Evolutionary conservation across 306 rosid species (phyloP).

Genomic region (Cicer cuneatum): DNA sequence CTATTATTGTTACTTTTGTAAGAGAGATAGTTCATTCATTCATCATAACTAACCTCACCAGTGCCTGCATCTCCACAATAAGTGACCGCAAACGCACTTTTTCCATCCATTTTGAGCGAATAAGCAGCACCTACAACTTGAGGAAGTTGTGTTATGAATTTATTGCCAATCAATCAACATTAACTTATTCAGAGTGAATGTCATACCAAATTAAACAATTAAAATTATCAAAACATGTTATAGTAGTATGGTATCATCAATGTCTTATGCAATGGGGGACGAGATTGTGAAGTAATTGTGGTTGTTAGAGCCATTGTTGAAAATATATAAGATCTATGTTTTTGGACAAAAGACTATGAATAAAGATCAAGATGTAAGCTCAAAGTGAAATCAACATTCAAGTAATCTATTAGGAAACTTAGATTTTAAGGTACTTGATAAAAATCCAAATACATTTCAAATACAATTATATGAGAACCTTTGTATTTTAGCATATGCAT

Average conservation of each 20-base stretch:
- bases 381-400: too few species aligned
- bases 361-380: too few species aligned
- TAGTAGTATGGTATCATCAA: background rate
- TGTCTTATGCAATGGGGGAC: slow-evolving; percentile 76
- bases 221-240: slow-evolving; percentile 3
- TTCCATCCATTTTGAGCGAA: slow-evolving; percentile 71
- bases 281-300: slow-evolving; percentile 73
- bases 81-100: slow-evolving; percentile 65
- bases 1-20: slow-evolving; percentile 6
- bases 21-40: slow-evolving; percentile 24
- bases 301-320: slow-evolving; percentile 66
- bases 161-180: slow-evolving; percentile 40
- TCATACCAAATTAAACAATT: slow-evolving; percentile 17
- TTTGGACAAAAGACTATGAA: too few species aligned
- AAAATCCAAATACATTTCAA: too few species aligned
- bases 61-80: slow-evolving; percentile 66
- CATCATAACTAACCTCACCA: slow-evolving; percentile 59
- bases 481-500: too few species aligned
- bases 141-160: slow-evolving; percentile 72
- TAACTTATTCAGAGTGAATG: slow-evolving; percentile 30
- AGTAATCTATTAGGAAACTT: too few species aligned
- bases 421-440: too few species aligned
- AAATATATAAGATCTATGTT: too few species aligned
- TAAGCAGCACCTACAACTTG: slow-evolving; percentile 80
- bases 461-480: too few species aligned